Base-by-base conservation (phyloP, 1,139 yeast genomes). In the Geotrichum bryndzae region DNA sequence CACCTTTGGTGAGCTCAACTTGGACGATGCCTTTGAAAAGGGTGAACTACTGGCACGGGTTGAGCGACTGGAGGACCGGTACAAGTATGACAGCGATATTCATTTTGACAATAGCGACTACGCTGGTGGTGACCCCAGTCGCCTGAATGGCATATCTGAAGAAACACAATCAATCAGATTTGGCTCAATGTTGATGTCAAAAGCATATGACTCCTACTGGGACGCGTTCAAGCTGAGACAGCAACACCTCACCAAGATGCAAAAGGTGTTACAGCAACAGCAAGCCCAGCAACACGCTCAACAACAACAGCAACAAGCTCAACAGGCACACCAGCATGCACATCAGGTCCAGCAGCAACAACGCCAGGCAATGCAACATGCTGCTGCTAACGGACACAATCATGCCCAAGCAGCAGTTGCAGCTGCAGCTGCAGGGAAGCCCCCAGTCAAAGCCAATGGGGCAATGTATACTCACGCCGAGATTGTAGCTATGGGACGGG, bases 111-210 rank as follows among this genome's bases (percentile, higher is more conserved):
- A 77, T 33, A 71, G 75, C 66, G 79, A 79, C 59, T 87, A 87
- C 59, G 82, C 87, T 66, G 81, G 87, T 65, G 76, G 79, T 61
- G 86, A 82, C 65, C 88, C 88, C 1, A 81, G 92, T 0, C 81
- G 84, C 63, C 79, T 91, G 68, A 92, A 91, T 70, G 88, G 89
- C 66, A 90, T 91, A 58, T 84, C 92, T 25, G 88, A 87, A 62
- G 95, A 87, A 61, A 91, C 97, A 0, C 97, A 91, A 74, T 86
- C 89, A 0, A 89, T 92, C 48, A 80, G 97, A 65, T 91, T 92
- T 74, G 97, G 97, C 6, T 85, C 96, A 3, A 90, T 91, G 97
- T 76, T 92, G 53, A 79, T 91, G 56, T 85, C 95, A 4, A 92
- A 92, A 73, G 87, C 97, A 0, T 89, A 88, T 71, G 97, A 84